Percentiles rank a stretch among this genome's conserved stretches.
Evolutionary conservation across 2,329 filamentous ascomycete genomes (phyloP).

Genomic region (Botrytis fabae): DNA sequence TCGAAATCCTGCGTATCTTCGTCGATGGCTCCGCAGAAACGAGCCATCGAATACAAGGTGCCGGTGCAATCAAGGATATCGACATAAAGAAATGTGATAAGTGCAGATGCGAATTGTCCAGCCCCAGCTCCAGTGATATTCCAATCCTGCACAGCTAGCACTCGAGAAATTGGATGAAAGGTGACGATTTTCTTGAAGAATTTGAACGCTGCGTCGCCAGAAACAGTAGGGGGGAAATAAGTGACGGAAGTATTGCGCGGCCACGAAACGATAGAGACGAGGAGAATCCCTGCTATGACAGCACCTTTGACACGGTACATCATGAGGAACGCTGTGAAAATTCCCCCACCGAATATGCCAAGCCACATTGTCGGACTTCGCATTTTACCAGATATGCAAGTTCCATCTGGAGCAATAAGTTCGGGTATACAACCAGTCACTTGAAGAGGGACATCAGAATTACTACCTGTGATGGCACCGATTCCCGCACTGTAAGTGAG

Average conservation of each 20-base stretch:
- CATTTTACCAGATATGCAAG: slow-evolving; percentile 73
- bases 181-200: slow-evolving; percentile 88
- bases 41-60: slow-evolving; percentile 86
- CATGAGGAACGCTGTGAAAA: slow-evolving; percentile 78
- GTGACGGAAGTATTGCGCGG: slow-evolving; percentile 74
- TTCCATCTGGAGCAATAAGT: slow-evolving; percentile 48
- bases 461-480: slow-evolving; percentile 71
- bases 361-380: slow-evolving; percentile 82
- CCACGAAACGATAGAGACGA: slow-evolving; percentile 89
- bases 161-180: slow-evolving; percentile 74
- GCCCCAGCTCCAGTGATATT: slow-evolving; percentile 66
- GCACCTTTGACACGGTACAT: slow-evolving; percentile 86
- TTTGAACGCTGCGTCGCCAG: slow-evolving; percentile 71
- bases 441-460: slow-evolving; percentile 68
- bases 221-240: slow-evolving; percentile 72
- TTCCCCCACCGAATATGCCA: slow-evolving; percentile 81
- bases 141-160: slow-evolving; percentile 73
- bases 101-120: slow-evolving; percentile 76
- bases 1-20: slow-evolving; percentile 85
- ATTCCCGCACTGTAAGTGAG: slow-evolving; percentile 82
- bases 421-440: slow-evolving; percentile 58
- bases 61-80: slow-evolving; percentile 87
- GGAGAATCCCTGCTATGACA: slow-evolving; percentile 77
- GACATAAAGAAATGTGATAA: slow-evolving; percentile 88
- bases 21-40: slow-evolving; percentile 77